Evolutionary conservation across 768 basidiomycete genomes (phyloP).

Genomic region (Gautieria morchelliformis): DNA sequence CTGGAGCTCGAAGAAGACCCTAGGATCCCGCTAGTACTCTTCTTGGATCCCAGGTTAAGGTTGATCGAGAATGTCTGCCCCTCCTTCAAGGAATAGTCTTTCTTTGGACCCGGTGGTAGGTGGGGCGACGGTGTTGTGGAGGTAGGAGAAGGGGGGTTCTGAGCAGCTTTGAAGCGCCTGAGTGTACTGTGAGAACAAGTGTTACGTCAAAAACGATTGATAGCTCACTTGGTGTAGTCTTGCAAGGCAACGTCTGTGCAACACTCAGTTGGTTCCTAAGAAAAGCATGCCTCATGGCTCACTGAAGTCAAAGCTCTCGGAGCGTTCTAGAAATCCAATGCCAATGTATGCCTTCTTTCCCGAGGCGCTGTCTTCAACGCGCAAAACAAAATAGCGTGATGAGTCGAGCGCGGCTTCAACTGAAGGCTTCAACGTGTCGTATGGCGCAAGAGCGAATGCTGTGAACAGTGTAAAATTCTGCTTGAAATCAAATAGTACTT

Average conservation of each 20-base stretch:
- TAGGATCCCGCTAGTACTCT: constrained; percentile 28
- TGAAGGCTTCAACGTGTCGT: constrained; percentile 66
- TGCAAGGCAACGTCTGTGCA: constrained; percentile 69
- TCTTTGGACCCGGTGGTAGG: constrained; percentile 71
- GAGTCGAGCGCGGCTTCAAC: constrained; percentile 97
- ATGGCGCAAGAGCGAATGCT: constrained; percentile 86
- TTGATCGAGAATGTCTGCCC: constrained; percentile 88
- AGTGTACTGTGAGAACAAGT: not conserved
- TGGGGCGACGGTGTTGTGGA: constrained; percentile 50
- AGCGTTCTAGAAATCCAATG: constrained; percentile 82
- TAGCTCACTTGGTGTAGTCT: constrained; percentile 68
- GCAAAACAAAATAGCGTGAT: constrained; percentile 88
- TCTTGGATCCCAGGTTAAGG: constrained; percentile 70
- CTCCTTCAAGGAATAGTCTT: constrained; percentile 89
- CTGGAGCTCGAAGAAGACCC: constrained; percentile 22
- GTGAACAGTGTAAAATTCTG: constrained; percentile 15
- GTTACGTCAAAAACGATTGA: not conserved
- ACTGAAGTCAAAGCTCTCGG: constrained; percentile 93
- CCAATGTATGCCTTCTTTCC: constrained; percentile 89
- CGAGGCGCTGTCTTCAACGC: constrained; percentile 64
- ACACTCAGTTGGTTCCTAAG: constrained; percentile 6
- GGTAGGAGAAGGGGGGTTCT: constrained; percentile 41
- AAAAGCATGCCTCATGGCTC: constrained; percentile 22
- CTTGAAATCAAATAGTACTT: not conserved
- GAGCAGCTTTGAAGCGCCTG: constrained; percentile 56